Base-by-base conservation (phyloP, 345 rosid species). In the Cardamine resedifolia region DNA sequence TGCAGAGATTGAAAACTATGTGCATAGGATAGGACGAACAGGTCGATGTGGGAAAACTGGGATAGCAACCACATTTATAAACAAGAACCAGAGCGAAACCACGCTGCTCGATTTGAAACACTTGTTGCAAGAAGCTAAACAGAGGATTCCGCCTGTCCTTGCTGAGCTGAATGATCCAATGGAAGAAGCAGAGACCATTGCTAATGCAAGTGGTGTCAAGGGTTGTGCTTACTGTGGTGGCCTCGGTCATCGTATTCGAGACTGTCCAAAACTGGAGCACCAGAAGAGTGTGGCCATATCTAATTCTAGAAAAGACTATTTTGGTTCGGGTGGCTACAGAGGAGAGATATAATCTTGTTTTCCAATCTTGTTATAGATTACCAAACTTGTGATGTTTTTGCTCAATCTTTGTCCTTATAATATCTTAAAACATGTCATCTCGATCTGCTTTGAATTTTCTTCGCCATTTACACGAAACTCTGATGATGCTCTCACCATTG, bases 201-300 rank as follows among this genome's bases (percentile, higher is more conserved):
- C 86, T 18, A 63, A 49, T 50, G 97, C 88, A 10, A 87, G 94
- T 70, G 96, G 97, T 58, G 92, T 88, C 52, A 86, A 93, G 78
- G 98, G 98, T 2, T 93, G 98, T 82, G 96, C 92, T 66, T 90
- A 87, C 58, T 93, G 97, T 85, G 97, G 97, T 38, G 98, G 96
- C 48, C 87, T 93, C 18, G 97, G 97, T 41, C 97, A 93, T 68
- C 92, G 92, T 55, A 93, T 90, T 52, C 77, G 89, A 10, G 92
- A 90, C 53, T 93, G 97, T 58, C 96, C 96, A 39, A 93, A 90
- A 77, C 79, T 89, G 79, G 97, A 93, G 78, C 98, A 89, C 61
- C 96, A 87, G 81, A 85, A 89, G 77, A 84, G 88, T 77, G 77
- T 84, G 86, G 90, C 90, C 7, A 86, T 89, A 68, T 96, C 98